Evolutionary conservation across 352 stramenopile species (phyloP).

Genomic region (Globisporangium cystogenes): DNA sequence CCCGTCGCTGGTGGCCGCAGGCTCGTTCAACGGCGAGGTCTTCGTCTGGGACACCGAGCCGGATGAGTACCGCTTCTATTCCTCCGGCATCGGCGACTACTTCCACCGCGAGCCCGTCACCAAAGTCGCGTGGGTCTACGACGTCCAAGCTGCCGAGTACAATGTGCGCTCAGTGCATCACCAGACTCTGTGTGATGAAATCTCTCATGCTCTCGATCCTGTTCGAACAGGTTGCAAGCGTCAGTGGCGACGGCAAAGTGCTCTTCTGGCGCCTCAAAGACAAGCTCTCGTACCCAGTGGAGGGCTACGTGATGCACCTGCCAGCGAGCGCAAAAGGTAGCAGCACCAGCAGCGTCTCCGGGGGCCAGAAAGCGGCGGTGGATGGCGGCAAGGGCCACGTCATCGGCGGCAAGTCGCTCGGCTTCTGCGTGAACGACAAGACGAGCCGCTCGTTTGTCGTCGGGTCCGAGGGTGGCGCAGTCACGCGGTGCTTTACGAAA

Average conservation of each 20-base stretch:
- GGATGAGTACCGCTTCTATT: slow-evolving; percentile 58
- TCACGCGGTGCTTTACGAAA: slow-evolving; percentile 63
- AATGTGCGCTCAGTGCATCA: slow-evolving; percentile 30
- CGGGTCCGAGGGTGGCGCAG: slow-evolving; percentile 62
- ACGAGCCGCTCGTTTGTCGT: slow-evolving; percentile 71
- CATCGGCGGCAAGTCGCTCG: slow-evolving; percentile 59
- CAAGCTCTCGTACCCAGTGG: slow-evolving; percentile 79
- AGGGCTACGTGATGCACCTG: slow-evolving; percentile 78
- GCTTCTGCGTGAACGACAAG: slow-evolving; percentile 58
- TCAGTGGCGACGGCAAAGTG: slow-evolving; percentile 81
- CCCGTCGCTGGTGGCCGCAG: slow-evolving; percentile 73
- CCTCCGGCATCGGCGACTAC: slow-evolving; percentile 84
- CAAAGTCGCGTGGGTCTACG: slow-evolving; percentile 78
- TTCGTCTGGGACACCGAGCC: slow-evolving; percentile 73
- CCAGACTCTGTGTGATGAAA: neutral
- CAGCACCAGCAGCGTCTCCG: slow-evolving; percentile 5
- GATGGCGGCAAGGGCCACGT: slow-evolving; percentile 14
- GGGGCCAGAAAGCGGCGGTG: neutral
- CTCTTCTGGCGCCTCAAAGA: slow-evolving; percentile 86
- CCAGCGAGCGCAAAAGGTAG: slow-evolving; percentile 12
- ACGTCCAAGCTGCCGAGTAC: slow-evolving; percentile 65
- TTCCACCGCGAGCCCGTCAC: slow-evolving; percentile 86
- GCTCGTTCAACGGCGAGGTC: slow-evolving; percentile 86
- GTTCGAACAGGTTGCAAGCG: slow-evolving; percentile 45
- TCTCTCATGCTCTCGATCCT: neutral